Percentiles rank a stretch among this genome's conserved stretches.
phyloP scores from a whole-genome alignment of 78 protist species.

The Bodo saltans region DNA sequence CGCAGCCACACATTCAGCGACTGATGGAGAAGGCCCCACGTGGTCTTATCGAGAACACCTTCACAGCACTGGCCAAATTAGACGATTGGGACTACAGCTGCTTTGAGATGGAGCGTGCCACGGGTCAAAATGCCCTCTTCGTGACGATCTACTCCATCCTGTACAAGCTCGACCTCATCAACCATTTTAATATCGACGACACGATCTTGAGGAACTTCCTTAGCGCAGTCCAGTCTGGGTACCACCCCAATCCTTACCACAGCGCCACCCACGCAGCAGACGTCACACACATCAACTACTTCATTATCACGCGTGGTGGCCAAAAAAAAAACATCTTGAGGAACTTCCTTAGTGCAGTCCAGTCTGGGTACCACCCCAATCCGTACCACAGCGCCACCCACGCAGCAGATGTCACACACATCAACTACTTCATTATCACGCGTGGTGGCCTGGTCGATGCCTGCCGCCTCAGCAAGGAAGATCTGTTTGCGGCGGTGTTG shows the following conservation, averaged over 20 bases:
- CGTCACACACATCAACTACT: too few species aligned
- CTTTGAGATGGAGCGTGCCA: neutral
- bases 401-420: constrained; percentile 43
- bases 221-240: constrained; percentile 32
- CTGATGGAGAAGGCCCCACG: neutral
- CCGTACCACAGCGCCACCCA: constrained; percentile 46
- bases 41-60: neutral
- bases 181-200: neutral
- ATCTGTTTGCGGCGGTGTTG: constrained; percentile 15
- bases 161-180: constrained; percentile 26
- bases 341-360: constrained; percentile 17
- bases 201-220: constrained; percentile 5
- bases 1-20: neutral
- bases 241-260: constrained; percentile 54
- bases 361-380: constrained; percentile 32
- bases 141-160: neutral
- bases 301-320: too few species aligned
- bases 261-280: constrained; percentile 46
- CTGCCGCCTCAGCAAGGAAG: neutral
- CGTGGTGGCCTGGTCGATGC: neutral
- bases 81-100: constrained; percentile 27
- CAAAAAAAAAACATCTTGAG: constrained; percentile 16
- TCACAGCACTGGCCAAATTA: neutral
- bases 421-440: constrained; percentile 7
- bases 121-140: constrained; percentile 31